These are phyloP conservation scores for Kwoniella shandongensis DNA, from an alignment of 768 basidiomycete genomes.

Conservation along the genomic window DNA sequence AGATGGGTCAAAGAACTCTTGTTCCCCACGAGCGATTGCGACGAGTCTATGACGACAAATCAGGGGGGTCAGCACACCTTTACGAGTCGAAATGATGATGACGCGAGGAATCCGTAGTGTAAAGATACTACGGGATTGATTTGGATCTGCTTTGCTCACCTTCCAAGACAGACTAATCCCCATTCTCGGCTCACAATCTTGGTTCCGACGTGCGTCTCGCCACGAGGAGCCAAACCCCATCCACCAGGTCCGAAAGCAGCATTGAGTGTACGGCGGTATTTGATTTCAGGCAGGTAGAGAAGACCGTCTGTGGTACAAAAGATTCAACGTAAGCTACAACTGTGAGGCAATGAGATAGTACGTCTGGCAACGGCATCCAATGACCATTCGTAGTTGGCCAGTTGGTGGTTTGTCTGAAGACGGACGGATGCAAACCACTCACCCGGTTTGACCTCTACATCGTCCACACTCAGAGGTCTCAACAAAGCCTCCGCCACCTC, in stretches of 20 bases:
- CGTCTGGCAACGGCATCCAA: no score
- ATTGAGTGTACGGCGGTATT: slow-evolving; percentile 88
- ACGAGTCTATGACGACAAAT: slow-evolving; percentile 64
- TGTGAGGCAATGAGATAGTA: neutral
- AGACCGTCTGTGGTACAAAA: slow-evolving; percentile 69
- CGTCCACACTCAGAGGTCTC: slow-evolving; percentile 69
- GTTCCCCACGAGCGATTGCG: slow-evolving; percentile 87
- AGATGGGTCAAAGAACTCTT: slow-evolving; percentile 89
- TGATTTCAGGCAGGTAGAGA: slow-evolving; percentile 93
- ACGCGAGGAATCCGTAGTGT: no score
- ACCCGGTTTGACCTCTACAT: slow-evolving; percentile 96
- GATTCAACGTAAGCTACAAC: neutral
- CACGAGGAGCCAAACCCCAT: slow-evolving; percentile 92
- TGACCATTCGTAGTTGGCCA: no score
- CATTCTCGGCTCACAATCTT: slow-evolving; percentile 90
- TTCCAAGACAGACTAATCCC: slow-evolving; percentile 85
- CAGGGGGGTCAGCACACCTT: neutral
- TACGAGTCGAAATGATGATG: no score
- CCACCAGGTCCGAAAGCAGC: slow-evolving; percentile 93
- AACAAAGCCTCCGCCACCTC: slow-evolving; percentile 72
- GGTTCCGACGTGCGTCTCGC: slow-evolving; percentile 84
- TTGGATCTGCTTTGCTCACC: slow-evolving; percentile 57
- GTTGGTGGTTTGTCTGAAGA: no score
- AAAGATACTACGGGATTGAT: no score
- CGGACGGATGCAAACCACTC: no score